Evolutionary conservation across 257 asterid species (phyloP), one percentile per base, ranked within the genome.

Genomic region (Solanum sparsipilum): DNA sequence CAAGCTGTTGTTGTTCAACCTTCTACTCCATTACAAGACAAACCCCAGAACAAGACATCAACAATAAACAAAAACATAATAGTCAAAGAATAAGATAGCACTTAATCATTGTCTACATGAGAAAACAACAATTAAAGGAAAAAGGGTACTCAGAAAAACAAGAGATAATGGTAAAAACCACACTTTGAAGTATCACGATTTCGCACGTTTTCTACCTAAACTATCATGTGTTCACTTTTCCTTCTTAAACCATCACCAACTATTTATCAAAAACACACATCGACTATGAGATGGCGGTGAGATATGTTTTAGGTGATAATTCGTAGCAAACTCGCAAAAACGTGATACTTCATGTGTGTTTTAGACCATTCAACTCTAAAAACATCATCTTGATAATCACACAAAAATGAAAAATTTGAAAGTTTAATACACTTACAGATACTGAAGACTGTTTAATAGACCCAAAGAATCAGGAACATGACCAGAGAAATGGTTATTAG

Each of bases 1-100:
- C 84, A 97, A 93, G 93, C 95, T 95, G 84, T 97, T 97, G 95
- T 97, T 97, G 93, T 97, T 97, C 89, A 97, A 94, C 92, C 99
- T 93, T 94, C 99, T 97, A 87, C 34, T 91, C 85, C 93, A 93
- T 89, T 92, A 91, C 92, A 93, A 87, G 92, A 92, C 94, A 95
- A 90, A 87, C 87, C 56, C 86, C 84, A 91, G 18, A 36, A 89
- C 90, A 88, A 92, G 90, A 91, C 89, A 89, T 18, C 84, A 83
- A 87, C 60, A 29, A 70, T 2, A 18, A 44, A 11, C 6, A n/a
- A 72, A 84, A 41, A 52, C 83, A 60, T 34, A 34, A 41, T 32
- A 84, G 92, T 90, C 89, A 92, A 90, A 90, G 89, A 87, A 86
- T 83, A 85, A 38, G 87, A 88, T 90, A 89, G 89, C 88, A 87